Conservation (phyloP, 768 basidiomycete genomes). For the Lentinula raphanica region DNA sequence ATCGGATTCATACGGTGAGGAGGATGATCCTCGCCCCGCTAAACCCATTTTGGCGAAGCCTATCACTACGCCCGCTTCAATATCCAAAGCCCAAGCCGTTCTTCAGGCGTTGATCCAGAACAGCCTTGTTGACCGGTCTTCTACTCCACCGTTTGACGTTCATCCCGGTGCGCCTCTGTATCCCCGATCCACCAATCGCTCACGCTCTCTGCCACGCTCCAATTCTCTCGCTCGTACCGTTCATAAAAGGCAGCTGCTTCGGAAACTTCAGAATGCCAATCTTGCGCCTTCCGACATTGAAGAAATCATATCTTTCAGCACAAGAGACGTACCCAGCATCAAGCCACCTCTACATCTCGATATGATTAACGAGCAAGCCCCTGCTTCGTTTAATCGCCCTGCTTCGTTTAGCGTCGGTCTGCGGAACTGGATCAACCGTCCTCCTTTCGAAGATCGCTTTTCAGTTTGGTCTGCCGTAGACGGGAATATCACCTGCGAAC, state of each 20-base stretch:
- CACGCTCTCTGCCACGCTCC: conserved; percentile 27
- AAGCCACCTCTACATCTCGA: conserved; percentile 11
- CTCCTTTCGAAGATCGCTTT: conserved; percentile 72
- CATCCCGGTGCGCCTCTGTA: conserved; percentile 33
- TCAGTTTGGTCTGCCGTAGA: conserved; percentile 45
- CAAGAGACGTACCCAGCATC: conserved; percentile 22
- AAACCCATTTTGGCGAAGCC: conserved; percentile 12
- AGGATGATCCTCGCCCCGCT: conserved; percentile 14
- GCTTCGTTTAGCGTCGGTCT: conserved; percentile 50
- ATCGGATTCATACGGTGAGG: conserved; percentile 20
- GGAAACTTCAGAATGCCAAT: conserved; percentile 31
- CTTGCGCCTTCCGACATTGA: conserved; percentile 36
- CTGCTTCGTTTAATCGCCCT: conserved; percentile 18
- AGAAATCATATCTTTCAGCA: conserved; percentile 41
- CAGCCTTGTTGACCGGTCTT: conserved; percentile 34
- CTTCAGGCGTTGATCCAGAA: conserved; percentile 41
- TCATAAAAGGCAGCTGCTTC: conserved; percentile 48
- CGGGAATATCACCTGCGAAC: conserved; percentile 30
- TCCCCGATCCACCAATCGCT: conserved; percentile 52
- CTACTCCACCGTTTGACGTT: conserved; percentile 47
- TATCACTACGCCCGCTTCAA: conserved; percentile 20
- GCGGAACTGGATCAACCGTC: conserved; percentile 63
- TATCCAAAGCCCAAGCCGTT: conserved; percentile 30
- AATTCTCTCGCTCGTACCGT: conserved; percentile 40
- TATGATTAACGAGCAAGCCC: conserved; percentile 11